These are phyloP conservation scores for Phytophthora parvispora DNA, from an alignment of 352 stramenopile species.

Conservation along the genomic window DNA sequence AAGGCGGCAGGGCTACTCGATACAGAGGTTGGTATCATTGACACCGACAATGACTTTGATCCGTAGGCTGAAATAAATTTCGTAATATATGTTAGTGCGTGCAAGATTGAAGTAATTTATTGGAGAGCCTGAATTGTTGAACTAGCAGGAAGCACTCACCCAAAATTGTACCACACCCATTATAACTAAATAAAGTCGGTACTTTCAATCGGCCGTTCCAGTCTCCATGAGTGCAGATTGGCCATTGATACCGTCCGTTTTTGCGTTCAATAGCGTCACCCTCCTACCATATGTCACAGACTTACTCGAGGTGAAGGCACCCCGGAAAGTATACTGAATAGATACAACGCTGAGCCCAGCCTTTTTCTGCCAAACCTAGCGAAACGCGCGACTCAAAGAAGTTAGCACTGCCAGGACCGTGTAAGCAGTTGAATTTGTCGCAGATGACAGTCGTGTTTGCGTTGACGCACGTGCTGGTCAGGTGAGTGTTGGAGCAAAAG, in stretches of 20 bases:
- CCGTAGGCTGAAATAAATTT: background rate
- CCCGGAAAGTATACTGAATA: background rate
- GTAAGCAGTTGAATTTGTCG: background rate
- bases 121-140: background rate
- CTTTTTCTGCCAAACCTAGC: background rate
- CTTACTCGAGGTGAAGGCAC: background rate
- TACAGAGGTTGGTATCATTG: background rate
- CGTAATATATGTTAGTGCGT: background rate
- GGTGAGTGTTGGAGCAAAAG: too few relatives aligned
- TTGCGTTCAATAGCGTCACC: background rate
- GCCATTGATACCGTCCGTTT: background rate
- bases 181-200: background rate
- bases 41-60: background rate
- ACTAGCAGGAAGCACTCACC: background rate
- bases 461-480: background rate
- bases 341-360: background rate
- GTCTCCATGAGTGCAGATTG: background rate
- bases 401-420: background rate
- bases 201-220: background rate
- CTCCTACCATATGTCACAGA: background rate
- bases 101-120: background rate
- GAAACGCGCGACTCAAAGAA: background rate
- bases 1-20: background rate
- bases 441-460: background rate
- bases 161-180: background rate